Evolutionary conservation across 2,329 filamentous ascomycete species (phyloP).

Genomic region (Penicillium sp.): DNA sequence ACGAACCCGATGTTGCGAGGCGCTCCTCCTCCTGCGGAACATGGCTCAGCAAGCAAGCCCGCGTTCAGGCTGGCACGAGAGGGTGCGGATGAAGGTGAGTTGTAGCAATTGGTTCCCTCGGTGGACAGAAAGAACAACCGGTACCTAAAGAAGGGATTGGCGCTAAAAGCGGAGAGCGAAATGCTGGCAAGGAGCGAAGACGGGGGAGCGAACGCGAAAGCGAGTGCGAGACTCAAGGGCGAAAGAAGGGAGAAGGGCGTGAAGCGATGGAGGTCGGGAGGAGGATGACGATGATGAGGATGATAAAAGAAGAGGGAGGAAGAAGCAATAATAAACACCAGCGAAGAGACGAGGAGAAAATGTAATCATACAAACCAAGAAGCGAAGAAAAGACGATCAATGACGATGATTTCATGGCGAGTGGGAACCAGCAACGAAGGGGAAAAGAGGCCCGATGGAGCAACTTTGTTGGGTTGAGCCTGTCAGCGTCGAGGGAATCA

Average conservation of each 20-base stretch:
- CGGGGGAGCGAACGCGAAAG: conserved; percentile 9
- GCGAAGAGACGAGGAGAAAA: conserved; percentile 2
- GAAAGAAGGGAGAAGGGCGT: background rate
- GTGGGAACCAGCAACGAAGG: conserved; percentile 3
- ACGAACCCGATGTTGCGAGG: conserved; percentile 47
- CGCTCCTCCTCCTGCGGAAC: conserved; percentile 49
- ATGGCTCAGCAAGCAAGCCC: conserved; percentile 31
- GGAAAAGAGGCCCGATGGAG: background rate
- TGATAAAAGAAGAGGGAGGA: conserved; percentile 2
- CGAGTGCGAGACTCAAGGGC: conserved; percentile 3
- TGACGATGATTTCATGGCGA: conserved; percentile 9
- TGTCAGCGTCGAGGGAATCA: background rate
- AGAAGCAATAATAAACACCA: conserved; percentile 11
- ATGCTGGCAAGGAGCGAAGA: conserved; percentile 6
- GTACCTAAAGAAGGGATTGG: conserved; percentile 4
- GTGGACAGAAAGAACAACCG: conserved; percentile 8
- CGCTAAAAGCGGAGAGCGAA: conserved; percentile 13
- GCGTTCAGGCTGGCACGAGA: conserved; percentile 21
- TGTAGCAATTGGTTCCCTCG: conserved; percentile 7
- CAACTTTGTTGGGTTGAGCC: background rate
- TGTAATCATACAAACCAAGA: conserved; percentile 4
- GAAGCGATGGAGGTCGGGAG: conserved; percentile 1
- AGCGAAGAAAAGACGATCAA: conserved; percentile 5
- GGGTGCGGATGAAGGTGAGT: background rate
- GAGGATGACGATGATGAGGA: background rate